phyloP scores from a whole-genome alignment of 257 asterid genomes.

The Fraxinus excelsior region DNA sequence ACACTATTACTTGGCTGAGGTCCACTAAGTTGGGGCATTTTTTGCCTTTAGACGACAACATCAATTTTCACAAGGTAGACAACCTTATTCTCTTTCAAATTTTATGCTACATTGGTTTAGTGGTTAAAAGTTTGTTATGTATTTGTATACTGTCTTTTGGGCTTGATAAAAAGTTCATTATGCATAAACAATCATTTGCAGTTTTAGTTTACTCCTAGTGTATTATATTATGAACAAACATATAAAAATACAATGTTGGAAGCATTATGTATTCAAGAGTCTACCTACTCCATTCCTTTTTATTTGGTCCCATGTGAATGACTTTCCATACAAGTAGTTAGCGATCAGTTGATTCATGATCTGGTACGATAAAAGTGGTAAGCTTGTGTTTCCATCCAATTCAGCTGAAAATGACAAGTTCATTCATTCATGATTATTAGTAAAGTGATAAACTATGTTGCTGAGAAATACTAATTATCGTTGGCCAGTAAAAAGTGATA shows the following conservation, averaged over 20 bases:
- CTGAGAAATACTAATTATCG: background rate
- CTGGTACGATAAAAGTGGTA: background rate
- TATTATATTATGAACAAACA: background rate
- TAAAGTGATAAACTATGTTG: background rate
- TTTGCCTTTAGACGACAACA: constrained; percentile 93
- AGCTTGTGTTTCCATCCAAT: background rate
- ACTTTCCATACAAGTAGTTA: background rate
- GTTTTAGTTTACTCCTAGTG: background rate
- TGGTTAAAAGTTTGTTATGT: background rate
- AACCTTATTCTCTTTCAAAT: background rate
- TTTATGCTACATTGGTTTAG: background rate
- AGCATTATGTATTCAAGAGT: background rate
- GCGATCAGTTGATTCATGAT: background rate
- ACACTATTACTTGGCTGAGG: constrained; percentile 90
- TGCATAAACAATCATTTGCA: background rate
- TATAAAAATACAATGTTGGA: background rate
- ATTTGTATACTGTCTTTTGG: too few species aligned
- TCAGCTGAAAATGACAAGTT: background rate
- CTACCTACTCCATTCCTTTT: background rate
- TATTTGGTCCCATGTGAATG: background rate
- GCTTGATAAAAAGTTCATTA: background rate
- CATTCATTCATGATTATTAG: background rate
- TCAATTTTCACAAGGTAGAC: constrained; percentile 90
- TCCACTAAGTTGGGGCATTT: constrained; percentile 62
- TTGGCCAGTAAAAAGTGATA: background rate